Percentiles rank a stretch among this genome's conserved stretches.
These are phyloP conservation scores for Microcyclospora pomicola DNA, from an alignment of 2,329 filamentous ascomycete species.

Conservation along the genomic window DNA sequence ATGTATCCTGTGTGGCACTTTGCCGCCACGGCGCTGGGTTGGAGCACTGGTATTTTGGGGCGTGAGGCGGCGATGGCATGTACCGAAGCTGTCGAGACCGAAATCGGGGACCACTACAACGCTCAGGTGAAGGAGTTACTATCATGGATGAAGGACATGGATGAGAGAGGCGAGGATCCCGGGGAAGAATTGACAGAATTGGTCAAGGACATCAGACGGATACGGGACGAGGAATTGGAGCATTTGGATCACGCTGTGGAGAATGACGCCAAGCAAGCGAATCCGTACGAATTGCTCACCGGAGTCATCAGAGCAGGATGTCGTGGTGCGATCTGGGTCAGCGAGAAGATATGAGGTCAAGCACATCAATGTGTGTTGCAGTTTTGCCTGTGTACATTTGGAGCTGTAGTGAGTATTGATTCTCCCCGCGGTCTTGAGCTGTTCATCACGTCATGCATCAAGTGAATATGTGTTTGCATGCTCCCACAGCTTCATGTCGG, in stretches of 20 bases:
- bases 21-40: constrained; percentile 69
- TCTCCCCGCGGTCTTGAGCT: too few relatives aligned
- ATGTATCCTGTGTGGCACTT: constrained; percentile 84
- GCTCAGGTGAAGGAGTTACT: constrained; percentile 71
- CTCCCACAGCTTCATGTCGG: too few relatives aligned
- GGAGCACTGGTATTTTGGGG: constrained; percentile 78
- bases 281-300: constrained; percentile 78
- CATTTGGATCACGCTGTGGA: constrained; percentile 91
- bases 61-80: constrained; percentile 96
- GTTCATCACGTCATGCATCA: too few relatives aligned
- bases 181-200: constrained; percentile 64
- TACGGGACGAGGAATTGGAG: constrained; percentile 91
- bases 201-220: constrained; percentile 60
- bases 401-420: neutral
- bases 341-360: constrained; percentile 47
- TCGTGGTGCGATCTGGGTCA: constrained; percentile 83
- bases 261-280: constrained; percentile 80
- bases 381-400: neutral
- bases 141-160: constrained; percentile 65
- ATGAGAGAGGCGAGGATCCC: constrained; percentile 63
- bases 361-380: neutral
- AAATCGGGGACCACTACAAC: constrained; percentile 95
- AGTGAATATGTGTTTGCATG: too few relatives aligned
- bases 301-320: constrained; percentile 83
- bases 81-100: constrained; percentile 94